Conservation (phyloP, 768 basidiomycete genomes). For the Suillus sp. region DNA sequence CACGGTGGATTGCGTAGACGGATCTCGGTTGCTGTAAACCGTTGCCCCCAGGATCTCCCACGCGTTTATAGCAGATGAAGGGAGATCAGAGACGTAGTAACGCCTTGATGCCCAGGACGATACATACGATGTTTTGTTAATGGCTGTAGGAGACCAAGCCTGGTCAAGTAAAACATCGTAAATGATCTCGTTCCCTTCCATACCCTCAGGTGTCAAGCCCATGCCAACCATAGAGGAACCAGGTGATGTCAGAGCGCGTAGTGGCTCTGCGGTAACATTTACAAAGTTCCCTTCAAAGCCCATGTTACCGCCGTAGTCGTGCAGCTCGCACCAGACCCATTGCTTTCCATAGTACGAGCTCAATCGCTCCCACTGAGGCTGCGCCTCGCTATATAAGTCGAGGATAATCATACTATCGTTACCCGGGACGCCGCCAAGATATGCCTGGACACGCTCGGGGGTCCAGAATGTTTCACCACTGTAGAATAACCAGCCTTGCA, state of each 20-base stretch:
- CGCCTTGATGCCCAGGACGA: conserved; percentile 39
- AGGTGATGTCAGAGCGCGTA: conserved; percentile 32
- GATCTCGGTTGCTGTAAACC: conserved; percentile 41
- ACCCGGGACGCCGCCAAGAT: conserved; percentile 39
- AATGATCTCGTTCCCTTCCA: conserved; percentile 47
- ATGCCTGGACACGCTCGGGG: conserved; percentile 40
- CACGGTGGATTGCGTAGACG: conserved; percentile 34
- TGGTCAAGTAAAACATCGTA: conserved; percentile 44
- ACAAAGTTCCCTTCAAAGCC: conserved; percentile 41
- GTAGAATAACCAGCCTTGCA: conserved; percentile 48
- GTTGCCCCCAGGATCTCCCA: conserved; percentile 40
- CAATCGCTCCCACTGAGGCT: conserved; percentile 45
- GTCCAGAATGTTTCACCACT: conserved; percentile 40
- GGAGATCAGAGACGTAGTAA: conserved; percentile 32
- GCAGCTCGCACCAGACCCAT: conserved; percentile 46
- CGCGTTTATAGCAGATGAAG: conserved; percentile 30
- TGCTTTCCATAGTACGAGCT: conserved; percentile 40
- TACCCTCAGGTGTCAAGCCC: conserved; percentile 42
- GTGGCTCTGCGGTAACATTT: conserved; percentile 35
- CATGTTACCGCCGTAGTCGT: conserved; percentile 42
- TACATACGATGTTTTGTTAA: conserved; percentile 36
- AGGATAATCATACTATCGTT: conserved; percentile 43
- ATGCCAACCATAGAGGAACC: conserved; percentile 41
- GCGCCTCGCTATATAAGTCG: conserved; percentile 42
- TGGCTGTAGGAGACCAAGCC: conserved; percentile 39